Conservation (phyloP, 768 basidiomycete species). For the Suillus alpinus region DNA sequence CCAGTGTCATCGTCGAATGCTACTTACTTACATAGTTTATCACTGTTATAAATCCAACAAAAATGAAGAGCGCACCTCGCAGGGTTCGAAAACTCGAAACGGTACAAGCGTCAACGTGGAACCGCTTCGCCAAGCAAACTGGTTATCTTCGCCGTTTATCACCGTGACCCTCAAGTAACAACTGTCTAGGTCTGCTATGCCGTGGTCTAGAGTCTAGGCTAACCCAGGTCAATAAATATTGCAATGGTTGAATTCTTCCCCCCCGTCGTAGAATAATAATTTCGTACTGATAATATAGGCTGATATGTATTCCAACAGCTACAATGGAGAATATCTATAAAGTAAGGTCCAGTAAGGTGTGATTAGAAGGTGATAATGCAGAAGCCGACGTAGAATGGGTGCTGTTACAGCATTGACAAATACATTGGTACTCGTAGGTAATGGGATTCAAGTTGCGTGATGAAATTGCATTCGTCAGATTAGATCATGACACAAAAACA, state of each 20-base stretch:
- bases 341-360: neutral
- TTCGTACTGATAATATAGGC: neutral
- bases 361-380: slow-evolving; percentile 2
- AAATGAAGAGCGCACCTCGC: neutral
- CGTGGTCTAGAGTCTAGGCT: too few species aligned
- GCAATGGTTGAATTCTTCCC: neutral
- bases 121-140: neutral
- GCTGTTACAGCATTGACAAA: neutral
- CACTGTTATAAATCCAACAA: neutral
- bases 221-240: neutral
- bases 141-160: neutral
- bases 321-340: neutral
- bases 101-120: neutral
- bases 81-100: neutral
- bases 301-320: neutral
- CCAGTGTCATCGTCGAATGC: slow-evolving; percentile 18
- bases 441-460: neutral
- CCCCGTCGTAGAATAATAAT: neutral
- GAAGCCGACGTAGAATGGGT: neutral
- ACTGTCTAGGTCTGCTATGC: too few species aligned
- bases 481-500: slow-evolving; percentile 1
- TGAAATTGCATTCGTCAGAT: neutral
- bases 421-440: neutral
- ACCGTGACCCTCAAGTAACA: too few species aligned
- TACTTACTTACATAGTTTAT: neutral